Percentiles rank a stretch among this genome's conserved stretches.
Conservation (phyloP, 1,139 yeast genomes). For the Hemisphaericaspora xylanilytica region DNA sequence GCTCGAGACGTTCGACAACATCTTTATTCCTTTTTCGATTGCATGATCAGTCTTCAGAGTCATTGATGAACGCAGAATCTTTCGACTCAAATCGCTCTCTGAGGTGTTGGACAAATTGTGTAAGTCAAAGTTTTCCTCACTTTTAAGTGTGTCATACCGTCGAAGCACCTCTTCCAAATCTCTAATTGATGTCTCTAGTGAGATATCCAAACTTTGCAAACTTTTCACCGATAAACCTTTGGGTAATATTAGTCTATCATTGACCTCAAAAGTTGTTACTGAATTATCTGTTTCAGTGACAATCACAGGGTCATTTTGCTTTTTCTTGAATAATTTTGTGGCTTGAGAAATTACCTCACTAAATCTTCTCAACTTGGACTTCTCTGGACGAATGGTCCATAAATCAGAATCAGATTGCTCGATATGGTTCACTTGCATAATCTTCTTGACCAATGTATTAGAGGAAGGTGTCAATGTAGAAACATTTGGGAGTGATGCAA, state of each 20-base stretch:
- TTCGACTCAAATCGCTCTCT: not conserved
- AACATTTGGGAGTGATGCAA: not conserved
- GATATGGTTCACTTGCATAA: slow-evolving; percentile 8
- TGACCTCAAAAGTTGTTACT: not conserved
- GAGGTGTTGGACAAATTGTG: not conserved
- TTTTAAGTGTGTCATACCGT: slow-evolving; percentile 17
- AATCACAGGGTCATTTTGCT: not conserved
- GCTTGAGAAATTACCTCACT: slow-evolving; percentile 21
- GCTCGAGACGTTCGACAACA: slow-evolving; percentile 40
- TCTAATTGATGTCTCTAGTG: slow-evolving; percentile 31
- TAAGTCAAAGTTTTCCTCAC: not conserved
- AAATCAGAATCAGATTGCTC: not conserved
- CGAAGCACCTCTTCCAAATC: slow-evolving; percentile 24
- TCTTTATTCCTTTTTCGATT: slow-evolving; percentile 30
- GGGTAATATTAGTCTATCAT: slow-evolving; percentile 24
- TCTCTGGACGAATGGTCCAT: slow-evolving; percentile 3
- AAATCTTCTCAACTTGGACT: slow-evolving; percentile 19
- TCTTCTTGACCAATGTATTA: slow-evolving; percentile 12
- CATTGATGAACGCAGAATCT: not conserved
- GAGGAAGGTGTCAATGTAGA: slow-evolving; percentile 17
- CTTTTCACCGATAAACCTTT: slow-evolving; percentile 30
- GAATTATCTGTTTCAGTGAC: not conserved
- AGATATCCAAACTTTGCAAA: slow-evolving; percentile 32
- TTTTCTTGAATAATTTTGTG: slow-evolving; percentile 16
- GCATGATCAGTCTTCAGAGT: slow-evolving; percentile 6